Evolutionary conservation across 805 yeast species (phyloP).

Genomic region (Candida ficus): DNA sequence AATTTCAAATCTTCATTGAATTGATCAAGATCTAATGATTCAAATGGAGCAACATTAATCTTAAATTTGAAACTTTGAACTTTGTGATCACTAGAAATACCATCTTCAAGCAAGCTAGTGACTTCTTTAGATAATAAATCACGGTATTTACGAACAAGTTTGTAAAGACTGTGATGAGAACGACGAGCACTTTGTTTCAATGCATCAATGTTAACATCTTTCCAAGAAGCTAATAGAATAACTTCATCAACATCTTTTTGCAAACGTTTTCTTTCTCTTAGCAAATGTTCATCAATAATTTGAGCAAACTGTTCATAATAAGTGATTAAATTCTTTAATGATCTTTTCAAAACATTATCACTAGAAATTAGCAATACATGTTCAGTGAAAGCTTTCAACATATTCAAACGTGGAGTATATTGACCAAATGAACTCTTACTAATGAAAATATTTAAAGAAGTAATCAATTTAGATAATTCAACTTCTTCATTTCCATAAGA

Average conservation of each 20-base stretch:
- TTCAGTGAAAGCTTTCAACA: slow-evolving; percentile 58
- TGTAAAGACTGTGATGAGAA: slow-evolving; percentile 81
- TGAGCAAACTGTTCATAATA: slow-evolving; percentile 66
- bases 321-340: slow-evolving; percentile 51
- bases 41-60: slow-evolving; percentile 9
- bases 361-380: slow-evolving; percentile 40
- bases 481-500: slow-evolving; percentile 33
- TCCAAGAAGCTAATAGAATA: slow-evolving; percentile 91
- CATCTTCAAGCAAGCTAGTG: slow-evolving; percentile 52
- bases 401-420: slow-evolving; percentile 48
- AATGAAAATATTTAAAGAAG: slow-evolving; percentile 69
- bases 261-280: slow-evolving; percentile 43
- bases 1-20: slow-evolving; percentile 7
- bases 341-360: slow-evolving; percentile 26
- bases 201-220: slow-evolving; percentile 91
- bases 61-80: slow-evolving; percentile 6
- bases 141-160: slow-evolving; percentile 78
- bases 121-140: slow-evolving; percentile 49
- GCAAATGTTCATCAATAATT: slow-evolving; percentile 41
- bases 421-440: slow-evolving; percentile 79
- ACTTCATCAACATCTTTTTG: slow-evolving; percentile 82
- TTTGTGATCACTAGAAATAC: slow-evolving; percentile 33
- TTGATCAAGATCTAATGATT: slow-evolving; percentile 11
- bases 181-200: slow-evolving; percentile 88
- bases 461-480: slow-evolving; percentile 33